These are phyloP conservation scores for Dothistroma septosporum DNA, from an alignment of 2,329 filamentous ascomycete genomes.

Conservation along the genomic window DNA sequence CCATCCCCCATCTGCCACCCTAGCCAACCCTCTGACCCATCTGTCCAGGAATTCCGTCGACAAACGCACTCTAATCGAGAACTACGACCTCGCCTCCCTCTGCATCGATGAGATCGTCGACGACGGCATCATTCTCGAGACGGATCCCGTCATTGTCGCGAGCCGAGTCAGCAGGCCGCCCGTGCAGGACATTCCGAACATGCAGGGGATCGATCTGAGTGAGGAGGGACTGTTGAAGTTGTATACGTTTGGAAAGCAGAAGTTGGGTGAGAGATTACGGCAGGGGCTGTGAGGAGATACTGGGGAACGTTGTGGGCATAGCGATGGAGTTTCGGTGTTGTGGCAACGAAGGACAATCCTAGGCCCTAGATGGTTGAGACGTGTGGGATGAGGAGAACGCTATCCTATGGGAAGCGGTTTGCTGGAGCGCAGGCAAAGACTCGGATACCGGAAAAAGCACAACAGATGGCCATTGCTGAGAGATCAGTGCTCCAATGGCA, in stretches of 20 bases:
- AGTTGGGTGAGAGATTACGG: slow-evolving; percentile 84
- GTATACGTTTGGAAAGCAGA: slow-evolving; percentile 88
- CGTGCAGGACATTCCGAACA: slow-evolving; percentile 76
- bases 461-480: too few species aligned
- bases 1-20: background rate
- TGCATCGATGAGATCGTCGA: slow-evolving; percentile 94
- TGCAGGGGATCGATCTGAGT: slow-evolving; percentile 91
- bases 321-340: background rate
- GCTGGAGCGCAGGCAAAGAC: background rate
- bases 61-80: slow-evolving; percentile 96
- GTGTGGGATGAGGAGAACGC: background rate
- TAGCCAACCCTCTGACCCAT: background rate
- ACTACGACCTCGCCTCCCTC: slow-evolving; percentile 93
- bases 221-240: slow-evolving; percentile 93
- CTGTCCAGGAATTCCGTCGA: slow-evolving; percentile 80
- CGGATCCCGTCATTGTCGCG: slow-evolving; percentile 89
- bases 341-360: background rate
- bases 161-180: slow-evolving; percentile 90
- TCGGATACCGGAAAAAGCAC: background rate
- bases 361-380: background rate
- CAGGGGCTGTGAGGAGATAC: slow-evolving; percentile 60
- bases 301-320: background rate
- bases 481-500: too few species aligned
- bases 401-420: background rate
- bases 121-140: slow-evolving; percentile 95